Evolutionary conservation across 768 basidiomycete genomes (phyloP), one percentile per base, ranked within the genome.

Genomic region (Lactarius trivialis): DNA sequence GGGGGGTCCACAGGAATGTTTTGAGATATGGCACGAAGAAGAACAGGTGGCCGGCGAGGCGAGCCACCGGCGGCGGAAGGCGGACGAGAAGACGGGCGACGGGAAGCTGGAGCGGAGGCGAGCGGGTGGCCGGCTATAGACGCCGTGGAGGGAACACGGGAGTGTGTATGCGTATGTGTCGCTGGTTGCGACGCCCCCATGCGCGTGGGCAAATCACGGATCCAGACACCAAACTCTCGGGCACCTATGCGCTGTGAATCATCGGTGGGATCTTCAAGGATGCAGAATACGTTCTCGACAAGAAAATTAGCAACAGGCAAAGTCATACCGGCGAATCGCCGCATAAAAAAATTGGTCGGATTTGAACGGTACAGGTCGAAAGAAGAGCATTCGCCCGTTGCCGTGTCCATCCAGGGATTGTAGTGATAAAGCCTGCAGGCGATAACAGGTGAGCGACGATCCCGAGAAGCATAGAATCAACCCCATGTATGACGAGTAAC

Each of bases 361-460:
- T 90, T 82, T 61, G 81, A 80, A 67, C 85, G 85, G 77, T 86
- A 98, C 26, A 83, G 78, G 67, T 84, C 82, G 73, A 98, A 99
- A 51, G 92, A 91, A 37, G 82, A 76, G 73, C 89, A 89, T 65
- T 82, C 83, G 68, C 87, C 90, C 65, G 87, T 81, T 34, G 86
- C 82, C 1, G 96, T 96, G 72, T 98, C 96, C 50, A 91, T 91
- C 97, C 97, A 99, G 30, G 96, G 96, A 74, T 98, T 98, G 76
- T 82, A 91, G 75, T 99, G 97, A 76, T 98, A 99, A 72, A 98
- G 80, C 91, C 91, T 91, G 68, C 26, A 54, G 55, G 36, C 28
- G 56, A 52, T 19, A 19, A 55, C 60, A 55, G 52, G 52, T 62
- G 33, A 64, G 48, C 54, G 32, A 64, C 26, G 58, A 55, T 55